phyloP scores from a whole-genome alignment of 2,329 filamentous ascomycete genomes.

The Apiospora phragmitis region DNA sequence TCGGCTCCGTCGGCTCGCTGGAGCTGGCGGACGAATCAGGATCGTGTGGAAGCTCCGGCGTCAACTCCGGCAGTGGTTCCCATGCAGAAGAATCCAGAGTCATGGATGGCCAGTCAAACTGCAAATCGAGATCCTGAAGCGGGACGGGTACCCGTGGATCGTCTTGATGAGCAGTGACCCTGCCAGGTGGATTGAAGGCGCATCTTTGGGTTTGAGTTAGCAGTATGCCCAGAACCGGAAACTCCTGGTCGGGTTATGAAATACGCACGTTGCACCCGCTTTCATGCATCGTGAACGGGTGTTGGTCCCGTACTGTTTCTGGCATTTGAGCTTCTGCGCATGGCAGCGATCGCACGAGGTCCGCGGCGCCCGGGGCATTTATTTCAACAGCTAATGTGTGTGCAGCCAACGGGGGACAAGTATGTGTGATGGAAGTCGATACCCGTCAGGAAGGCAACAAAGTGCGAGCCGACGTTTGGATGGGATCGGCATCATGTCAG shows the following conservation, averaged over 20 bases:
- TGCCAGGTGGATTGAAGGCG: not conserved
- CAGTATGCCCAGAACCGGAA: slow-evolving; percentile 3
- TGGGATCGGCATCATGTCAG: not conserved
- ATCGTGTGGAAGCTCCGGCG: slow-evolving; percentile 2
- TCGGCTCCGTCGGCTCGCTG: slow-evolving; percentile 1
- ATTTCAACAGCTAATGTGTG: not conserved
- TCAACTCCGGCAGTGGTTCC: slow-evolving; percentile 10
- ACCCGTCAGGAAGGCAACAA: not conserved
- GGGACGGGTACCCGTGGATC: slow-evolving; percentile 14
- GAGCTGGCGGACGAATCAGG: not conserved
- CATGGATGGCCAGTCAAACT: slow-evolving; percentile 24
- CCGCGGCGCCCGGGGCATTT: slow-evolving; percentile 23
- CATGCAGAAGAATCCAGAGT: slow-evolving; percentile 14
- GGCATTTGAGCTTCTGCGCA: slow-evolving; percentile 47
- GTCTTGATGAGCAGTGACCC: not conserved
- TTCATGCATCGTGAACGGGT: slow-evolving; percentile 44
- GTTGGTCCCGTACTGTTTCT: slow-evolving; percentile 36
- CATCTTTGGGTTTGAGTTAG: not conserved
- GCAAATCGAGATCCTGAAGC: slow-evolving; percentile 17
- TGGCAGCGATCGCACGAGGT: slow-evolving; percentile 47
- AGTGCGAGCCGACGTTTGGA: not conserved
- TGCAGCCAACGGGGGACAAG: not conserved
- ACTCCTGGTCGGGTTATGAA: slow-evolving; percentile 31
- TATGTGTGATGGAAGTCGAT: not conserved
- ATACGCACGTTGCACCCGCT: slow-evolving; percentile 35